These are phyloP conservation scores for Fusarium brevicatenulatum DNA, from an alignment of 2,329 filamentous ascomycete species.

Conservation along the genomic window DNA sequence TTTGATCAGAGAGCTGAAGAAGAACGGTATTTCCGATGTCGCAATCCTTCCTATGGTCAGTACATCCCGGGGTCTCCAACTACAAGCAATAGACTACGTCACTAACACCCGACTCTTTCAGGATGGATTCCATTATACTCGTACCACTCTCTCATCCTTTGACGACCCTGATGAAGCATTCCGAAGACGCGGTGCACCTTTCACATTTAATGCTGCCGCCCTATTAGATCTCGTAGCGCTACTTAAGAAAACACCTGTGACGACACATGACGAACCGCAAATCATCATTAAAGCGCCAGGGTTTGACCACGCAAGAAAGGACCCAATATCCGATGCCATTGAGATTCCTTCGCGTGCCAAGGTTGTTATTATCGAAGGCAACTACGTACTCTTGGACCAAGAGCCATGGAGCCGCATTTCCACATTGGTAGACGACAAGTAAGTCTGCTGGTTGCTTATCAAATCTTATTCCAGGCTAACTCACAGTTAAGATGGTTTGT, in stretches of 20 bases:
- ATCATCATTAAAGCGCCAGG: background rate
- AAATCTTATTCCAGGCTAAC: background rate
- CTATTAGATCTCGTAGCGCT: background rate
- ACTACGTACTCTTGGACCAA: background rate
- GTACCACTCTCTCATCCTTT: background rate
- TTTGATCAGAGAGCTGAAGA: background rate
- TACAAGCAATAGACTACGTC: accelerated
- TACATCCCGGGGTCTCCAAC: background rate
- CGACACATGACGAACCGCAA: background rate
- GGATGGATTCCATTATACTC: background rate
- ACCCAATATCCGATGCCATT: background rate
- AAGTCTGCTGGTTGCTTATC: accelerated
- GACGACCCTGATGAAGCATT: background rate
- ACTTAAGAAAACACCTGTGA: background rate
- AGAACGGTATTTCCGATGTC: background rate
- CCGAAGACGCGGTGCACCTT: background rate
- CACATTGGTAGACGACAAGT: background rate
- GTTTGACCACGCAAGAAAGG: background rate
- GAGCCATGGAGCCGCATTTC: background rate
- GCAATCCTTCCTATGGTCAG: background rate
- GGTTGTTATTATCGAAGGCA: background rate
- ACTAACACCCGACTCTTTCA: background rate
- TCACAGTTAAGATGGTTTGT: background rate
- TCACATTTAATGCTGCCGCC: background rate
- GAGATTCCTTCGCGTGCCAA: background rate